phyloP scores from a whole-genome alignment of 2,329 filamentous ascomycete species.

The Thielaviopsis cerberus region DNA sequence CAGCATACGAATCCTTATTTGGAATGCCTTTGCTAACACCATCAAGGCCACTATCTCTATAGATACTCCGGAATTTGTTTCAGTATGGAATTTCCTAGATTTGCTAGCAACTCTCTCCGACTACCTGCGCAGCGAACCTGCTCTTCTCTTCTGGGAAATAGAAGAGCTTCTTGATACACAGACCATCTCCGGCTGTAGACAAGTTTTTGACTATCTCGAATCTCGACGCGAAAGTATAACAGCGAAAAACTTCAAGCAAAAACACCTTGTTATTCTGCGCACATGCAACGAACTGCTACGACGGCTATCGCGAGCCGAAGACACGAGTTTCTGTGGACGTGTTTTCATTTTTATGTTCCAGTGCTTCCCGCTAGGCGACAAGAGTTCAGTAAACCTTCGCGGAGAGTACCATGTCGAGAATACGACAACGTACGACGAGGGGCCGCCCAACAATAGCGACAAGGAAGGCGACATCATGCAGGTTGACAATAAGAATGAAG shows the following conservation, averaged over 20 bases:
- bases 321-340: slow-evolving; percentile 89
- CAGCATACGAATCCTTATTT: slow-evolving; percentile 17
- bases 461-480: slow-evolving; percentile 39
- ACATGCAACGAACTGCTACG: slow-evolving; percentile 91
- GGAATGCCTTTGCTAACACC: slow-evolving; percentile 16
- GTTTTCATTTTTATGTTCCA: slow-evolving; percentile 99
- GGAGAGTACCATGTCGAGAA: slow-evolving; percentile 96
- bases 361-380: slow-evolving; percentile 88
- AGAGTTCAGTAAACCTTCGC: slow-evolving; percentile 87
- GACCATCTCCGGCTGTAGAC: slow-evolving; percentile 77
- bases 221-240: slow-evolving; percentile 79
- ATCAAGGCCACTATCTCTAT: slow-evolving; percentile 54
- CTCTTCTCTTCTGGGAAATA: slow-evolving; percentile 71
- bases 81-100: slow-evolving; percentile 86
- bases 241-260: slow-evolving; percentile 60
- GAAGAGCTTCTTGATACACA: slow-evolving; percentile 94
- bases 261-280: slow-evolving; percentile 74
- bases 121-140: slow-evolving; percentile 56
- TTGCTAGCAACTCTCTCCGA: slow-evolving; percentile 79
- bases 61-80: slow-evolving; percentile 57
- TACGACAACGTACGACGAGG: slow-evolving; percentile 63
- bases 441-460: slow-evolving; percentile 20
- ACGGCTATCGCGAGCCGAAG: slow-evolving; percentile 81
- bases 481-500: slow-evolving; percentile 32
- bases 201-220: slow-evolving; percentile 86